Base-by-base conservation (phyloP, 1,284 basidiomycete species). In the Jaminaea rosea region DNA sequence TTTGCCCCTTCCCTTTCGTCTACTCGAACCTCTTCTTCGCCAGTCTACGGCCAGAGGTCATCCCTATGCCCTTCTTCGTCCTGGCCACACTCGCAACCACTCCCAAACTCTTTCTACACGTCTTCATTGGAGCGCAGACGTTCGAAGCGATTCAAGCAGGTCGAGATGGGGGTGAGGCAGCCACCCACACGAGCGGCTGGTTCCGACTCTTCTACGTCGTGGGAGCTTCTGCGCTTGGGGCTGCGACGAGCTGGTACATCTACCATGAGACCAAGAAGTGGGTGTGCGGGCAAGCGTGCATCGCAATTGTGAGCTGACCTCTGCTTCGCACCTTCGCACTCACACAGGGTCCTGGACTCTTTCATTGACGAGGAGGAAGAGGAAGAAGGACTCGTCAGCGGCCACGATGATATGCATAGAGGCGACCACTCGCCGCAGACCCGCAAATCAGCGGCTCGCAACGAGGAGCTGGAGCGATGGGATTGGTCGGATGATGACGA, bases 51-150 rank as follows among this genome's bases (percentile, higher is more conserved):
- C 39, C 39, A 23, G 11, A 24, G 19, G 54, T 65, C 1, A 54
- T 73, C 1, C 28, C 55, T 0, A 54, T 63, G 24, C 26, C 42
- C 4, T 56, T 62, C n/a, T 72, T 63, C 39, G 13, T 70, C 17
- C n/a, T 60, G 7, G 64, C 69, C 4, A 65, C 69, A 1, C 51
- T 59, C 9, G 27, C 59, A 10, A 67, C 65, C 39, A 64, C 67
- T 4, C 70, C 70, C 15, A 71, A 69, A 34, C 51, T 73, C n/a
- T 44, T 70, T 17, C 21, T 73, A 10, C 70, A 72, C 41, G 63
- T 72, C 26, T 73, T 63, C 47, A 36, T 72, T 44, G 69, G 70
- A 2, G 60, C 62, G 4, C 47, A 60, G 15, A 59, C 67, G 55
- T 70, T 57, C 39, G 52, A 65, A 45, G 49, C 72, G 2, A 63